Percentiles rank a stretch among this genome's conserved stretches.
Evolutionary conservation across 768 basidiomycete genomes (phyloP).

Genomic region (Lyophyllum atratum): DNA sequence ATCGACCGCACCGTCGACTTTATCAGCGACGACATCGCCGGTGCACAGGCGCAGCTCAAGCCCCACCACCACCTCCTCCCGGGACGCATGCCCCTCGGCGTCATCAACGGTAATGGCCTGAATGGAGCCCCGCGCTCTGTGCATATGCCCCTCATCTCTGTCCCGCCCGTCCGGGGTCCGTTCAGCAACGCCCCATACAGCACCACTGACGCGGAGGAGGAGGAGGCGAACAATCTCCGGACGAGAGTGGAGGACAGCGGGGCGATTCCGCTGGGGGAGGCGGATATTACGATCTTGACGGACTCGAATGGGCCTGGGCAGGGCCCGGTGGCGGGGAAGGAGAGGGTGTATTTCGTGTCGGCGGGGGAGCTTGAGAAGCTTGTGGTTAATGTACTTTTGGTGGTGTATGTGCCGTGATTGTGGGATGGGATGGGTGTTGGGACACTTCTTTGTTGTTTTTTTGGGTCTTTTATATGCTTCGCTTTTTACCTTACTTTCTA

Average conservation of each 20-base stretch:
- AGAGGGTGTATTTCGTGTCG: constrained; percentile 69
- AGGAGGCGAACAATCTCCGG: constrained; percentile 44
- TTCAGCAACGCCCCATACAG: constrained; percentile 40
- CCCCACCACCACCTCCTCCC: constrained; percentile 16
- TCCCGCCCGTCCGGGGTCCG: constrained; percentile 43
- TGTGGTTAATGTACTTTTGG: constrained; percentile 73
- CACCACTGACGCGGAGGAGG: constrained; percentile 25
- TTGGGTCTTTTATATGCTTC: neutral
- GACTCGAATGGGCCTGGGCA: constrained; percentile 38
- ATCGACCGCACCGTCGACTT: constrained; percentile 69
- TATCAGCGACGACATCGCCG: constrained; percentile 42
- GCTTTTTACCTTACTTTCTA: too few relatives aligned
- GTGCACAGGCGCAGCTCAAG: constrained; percentile 15
- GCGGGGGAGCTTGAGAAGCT: constrained; percentile 70
- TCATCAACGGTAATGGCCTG: constrained; percentile 21
- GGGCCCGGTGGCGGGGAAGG: constrained; percentile 53
- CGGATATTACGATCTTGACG: constrained; percentile 56
- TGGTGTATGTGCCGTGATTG: constrained; percentile 64
- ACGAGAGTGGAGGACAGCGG: constrained; percentile 67
- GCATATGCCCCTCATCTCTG: constrained; percentile 18
- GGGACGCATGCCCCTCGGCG: constrained; percentile 24
- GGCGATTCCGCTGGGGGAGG: constrained; percentile 61
- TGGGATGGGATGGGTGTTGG: neutral
- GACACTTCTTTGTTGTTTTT: too few relatives aligned
- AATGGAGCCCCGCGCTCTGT: too few relatives aligned